Conservation (phyloP, 148 eudicot genomes). For the Chenopodium suecicum region DNA sequence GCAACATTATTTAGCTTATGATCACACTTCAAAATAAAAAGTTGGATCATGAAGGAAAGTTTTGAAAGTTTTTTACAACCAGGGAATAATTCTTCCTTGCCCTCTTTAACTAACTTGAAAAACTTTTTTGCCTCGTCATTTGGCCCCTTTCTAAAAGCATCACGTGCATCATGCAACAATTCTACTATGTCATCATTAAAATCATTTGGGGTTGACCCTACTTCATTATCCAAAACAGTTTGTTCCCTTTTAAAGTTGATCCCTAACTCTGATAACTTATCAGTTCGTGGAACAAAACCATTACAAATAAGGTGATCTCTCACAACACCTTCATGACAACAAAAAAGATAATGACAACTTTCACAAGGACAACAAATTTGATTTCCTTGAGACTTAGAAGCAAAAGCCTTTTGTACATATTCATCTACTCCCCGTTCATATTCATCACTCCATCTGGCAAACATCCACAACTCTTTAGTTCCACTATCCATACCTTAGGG, state of each 20-base stretch:
- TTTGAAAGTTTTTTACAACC: neutral
- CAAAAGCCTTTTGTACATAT: neutral
- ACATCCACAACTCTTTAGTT: neutral
- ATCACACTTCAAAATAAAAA: constrained; percentile 7
- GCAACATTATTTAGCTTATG: neutral
- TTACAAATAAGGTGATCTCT: neutral
- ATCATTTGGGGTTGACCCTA: too few species aligned
- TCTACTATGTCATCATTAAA: neutral
- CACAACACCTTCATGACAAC: neutral
- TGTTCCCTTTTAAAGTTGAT: neutral
- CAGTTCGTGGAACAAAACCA: neutral
- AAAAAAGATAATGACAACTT: neutral
- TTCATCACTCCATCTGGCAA: neutral
- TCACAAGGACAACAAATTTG: constrained; percentile 8
- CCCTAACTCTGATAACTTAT: neutral
- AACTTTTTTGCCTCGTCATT: neutral
- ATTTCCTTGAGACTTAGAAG: neutral
- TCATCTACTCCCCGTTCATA: neutral
- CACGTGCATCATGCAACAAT: neutral
- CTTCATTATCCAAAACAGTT: neutral
- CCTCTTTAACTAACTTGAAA: neutral
- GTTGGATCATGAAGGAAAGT: neutral
- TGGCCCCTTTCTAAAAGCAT: neutral
- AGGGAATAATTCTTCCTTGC: neutral
- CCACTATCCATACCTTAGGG: neutral